These are phyloP conservation scores for Ogataea allantospora DNA, from an alignment of 805 yeast species.

Conservation along the genomic window DNA sequence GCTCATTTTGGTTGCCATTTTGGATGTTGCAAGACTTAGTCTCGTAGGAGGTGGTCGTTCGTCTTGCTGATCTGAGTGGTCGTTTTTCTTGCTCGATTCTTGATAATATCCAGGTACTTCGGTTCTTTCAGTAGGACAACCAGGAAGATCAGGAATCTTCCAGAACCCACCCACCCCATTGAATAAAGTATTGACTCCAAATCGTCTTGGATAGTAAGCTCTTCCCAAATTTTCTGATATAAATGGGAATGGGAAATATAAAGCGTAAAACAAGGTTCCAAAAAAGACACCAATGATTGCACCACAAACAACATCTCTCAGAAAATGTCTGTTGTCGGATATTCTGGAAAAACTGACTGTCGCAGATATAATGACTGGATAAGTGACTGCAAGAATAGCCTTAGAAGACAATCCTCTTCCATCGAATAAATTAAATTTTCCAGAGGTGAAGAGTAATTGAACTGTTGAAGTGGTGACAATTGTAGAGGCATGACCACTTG, in stretches of 20 bases:
- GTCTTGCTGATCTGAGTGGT: neutral
- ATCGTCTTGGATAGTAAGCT: slow-evolving; percentile 44
- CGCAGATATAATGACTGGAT: slow-evolving; percentile 37
- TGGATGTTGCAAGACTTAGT: slow-evolving; percentile 10
- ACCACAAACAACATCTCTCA: slow-evolving; percentile 41
- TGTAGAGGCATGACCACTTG: slow-evolving; percentile 56
- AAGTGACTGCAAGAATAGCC: slow-evolving; percentile 30
- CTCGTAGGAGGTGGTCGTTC: slow-evolving; percentile 12
- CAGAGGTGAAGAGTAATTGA: slow-evolving; percentile 35
- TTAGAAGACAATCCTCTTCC: slow-evolving; percentile 37
- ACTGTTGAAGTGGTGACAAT: slow-evolving; percentile 47
- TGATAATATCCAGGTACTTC: slow-evolving; percentile 21
- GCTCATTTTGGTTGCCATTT: slow-evolving; percentile 3
- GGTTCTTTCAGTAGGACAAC: slow-evolving; percentile 26
- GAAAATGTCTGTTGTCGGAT: slow-evolving; percentile 48
- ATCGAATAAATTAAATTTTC: slow-evolving; percentile 37
- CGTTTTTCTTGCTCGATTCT: slow-evolving; percentile 4
- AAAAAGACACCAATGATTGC: slow-evolving; percentile 35
- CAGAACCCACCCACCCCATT: slow-evolving; percentile 38
- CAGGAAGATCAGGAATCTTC: slow-evolving; percentile 34
- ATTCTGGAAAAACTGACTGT: slow-evolving; percentile 40
- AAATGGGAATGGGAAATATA: slow-evolving; percentile 41
- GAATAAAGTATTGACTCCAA: slow-evolving; percentile 25
- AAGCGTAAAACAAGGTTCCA: slow-evolving; percentile 37
- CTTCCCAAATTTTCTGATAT: slow-evolving; percentile 34